Percentiles rank a stretch among this genome's conserved stretches.
Conservation (phyloP, 2,329 filamentous ascomycete genomes). For the Coleophoma crateriformis region DNA sequence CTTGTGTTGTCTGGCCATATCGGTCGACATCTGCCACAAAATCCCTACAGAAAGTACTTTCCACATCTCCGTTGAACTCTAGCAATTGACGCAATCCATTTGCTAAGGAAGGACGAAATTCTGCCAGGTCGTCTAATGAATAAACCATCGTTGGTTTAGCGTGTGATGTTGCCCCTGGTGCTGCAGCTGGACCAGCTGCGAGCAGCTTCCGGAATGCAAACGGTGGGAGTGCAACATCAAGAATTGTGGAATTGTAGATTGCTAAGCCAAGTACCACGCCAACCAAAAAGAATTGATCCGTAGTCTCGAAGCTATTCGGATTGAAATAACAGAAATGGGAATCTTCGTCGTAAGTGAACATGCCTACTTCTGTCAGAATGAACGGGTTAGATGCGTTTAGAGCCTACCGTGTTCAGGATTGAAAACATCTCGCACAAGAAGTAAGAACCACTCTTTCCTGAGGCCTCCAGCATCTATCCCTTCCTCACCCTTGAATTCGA, state of each 20-base stretch:
- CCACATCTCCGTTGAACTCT: conserved; percentile 79
- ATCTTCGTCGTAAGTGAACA: conserved; percentile 89
- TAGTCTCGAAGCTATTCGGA: conserved; percentile 81
- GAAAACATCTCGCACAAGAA: conserved; percentile 84
- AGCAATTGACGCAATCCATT: conserved; percentile 70
- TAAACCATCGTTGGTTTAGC: conserved; percentile 62
- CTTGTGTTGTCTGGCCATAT: conserved; percentile 62
- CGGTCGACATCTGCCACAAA: conserved; percentile 74
- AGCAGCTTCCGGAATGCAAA: conserved; percentile 88
- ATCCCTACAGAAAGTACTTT: conserved; percentile 73
- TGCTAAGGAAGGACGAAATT: conserved; percentile 73
- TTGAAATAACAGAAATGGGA: conserved; percentile 93
- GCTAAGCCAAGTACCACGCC: conserved; percentile 83
- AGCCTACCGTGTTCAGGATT: conserved; percentile 77
- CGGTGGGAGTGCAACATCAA: conserved; percentile 81
- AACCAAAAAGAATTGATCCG: conserved; percentile 86
- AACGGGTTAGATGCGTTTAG: background rate
- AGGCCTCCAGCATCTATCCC: conserved; percentile 86
- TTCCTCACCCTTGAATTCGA: conserved; percentile 83
- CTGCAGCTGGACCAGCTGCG: conserved; percentile 63
- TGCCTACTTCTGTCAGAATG: conserved; percentile 44
- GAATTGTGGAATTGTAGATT: conserved; percentile 91
- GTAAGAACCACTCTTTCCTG: conserved; percentile 90
- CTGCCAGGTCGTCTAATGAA: conserved; percentile 74
- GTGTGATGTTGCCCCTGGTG: conserved; percentile 47